Conservation (phyloP, 306 rosid species). For the Abrus precatorius region DNA sequence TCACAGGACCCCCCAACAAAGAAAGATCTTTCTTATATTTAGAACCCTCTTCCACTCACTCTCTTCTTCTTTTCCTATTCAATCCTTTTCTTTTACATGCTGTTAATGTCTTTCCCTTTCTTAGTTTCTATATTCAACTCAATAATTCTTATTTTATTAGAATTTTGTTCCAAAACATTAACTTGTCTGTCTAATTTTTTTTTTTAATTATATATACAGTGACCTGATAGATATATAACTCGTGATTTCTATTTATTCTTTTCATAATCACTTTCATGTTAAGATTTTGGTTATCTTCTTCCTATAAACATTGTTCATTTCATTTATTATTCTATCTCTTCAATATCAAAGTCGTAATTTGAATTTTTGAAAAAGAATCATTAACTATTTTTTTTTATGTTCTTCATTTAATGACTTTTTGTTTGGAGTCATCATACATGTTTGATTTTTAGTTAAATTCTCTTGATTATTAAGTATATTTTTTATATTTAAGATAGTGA, state of each 20-base stretch:
- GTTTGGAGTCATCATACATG: too few relatives aligned
- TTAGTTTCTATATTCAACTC: background rate
- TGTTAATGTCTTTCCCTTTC: conserved; percentile 18
- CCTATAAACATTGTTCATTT: background rate
- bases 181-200: background rate
- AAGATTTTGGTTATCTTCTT: conserved; percentile 5
- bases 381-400: too few relatives aligned
- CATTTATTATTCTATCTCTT: background rate
- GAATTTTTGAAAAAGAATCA: too few relatives aligned
- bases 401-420: background rate
- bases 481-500: too few relatives aligned
- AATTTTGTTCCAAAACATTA: background rate
- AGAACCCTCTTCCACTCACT: conserved; percentile 29
- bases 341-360: background rate
- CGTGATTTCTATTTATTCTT: background rate
- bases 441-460: too few relatives aligned
- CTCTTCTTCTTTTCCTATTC: conserved; percentile 39
- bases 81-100: conserved; percentile 39
- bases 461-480: too few relatives aligned
- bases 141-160: background rate
- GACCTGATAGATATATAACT: background rate
- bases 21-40: conserved; percentile 25
- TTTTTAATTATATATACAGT: background rate
- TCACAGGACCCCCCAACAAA: conserved; percentile 22
- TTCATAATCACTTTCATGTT: conserved; percentile 5